Evolutionary conservation across 768 basidiomycete genomes (phyloP), one percentile per base, ranked within the genome.

Genomic region (Boletus patriciae): DNA sequence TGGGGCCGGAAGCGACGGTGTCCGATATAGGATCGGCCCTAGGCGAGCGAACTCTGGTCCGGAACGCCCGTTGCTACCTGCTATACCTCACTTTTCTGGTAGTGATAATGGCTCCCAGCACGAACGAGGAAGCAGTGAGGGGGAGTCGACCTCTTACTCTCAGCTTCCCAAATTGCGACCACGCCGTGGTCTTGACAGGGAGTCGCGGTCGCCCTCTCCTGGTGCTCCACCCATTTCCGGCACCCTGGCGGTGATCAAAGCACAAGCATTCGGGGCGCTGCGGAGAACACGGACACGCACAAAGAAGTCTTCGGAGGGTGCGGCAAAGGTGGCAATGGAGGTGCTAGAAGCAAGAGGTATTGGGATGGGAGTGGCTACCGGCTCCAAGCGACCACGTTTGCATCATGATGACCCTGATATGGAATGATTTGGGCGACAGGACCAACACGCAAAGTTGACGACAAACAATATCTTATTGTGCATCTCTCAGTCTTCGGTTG

Each of bases 221-320:
- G 69, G 70, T 41, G 69, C 69, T 51, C 75, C 79, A 56, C 76
- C 76, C 27, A 77, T 91, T 67, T 90, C 87, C 48, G 87, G 88
- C 25, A 93, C 92, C 31, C 82, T 94, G 46, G 91, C 92, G 51
- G 90, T 93, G 55, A 92, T 94, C 75, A 94, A 93, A 75, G 91
- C 91, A 42, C 90, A 93, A 69, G 87, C 92, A 38, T 94, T 93
- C 69, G 92, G 91, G 33, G 89, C 89, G 19, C 76, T 92, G 61
- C 86, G 91, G 50, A 80, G 91, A 70, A 88, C 90, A 52, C 83
- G 91, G 56, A 79, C 86, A 42, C 81, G 87, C 58, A 80, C 83
- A 49, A 92, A 88, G 77, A 86, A 83, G 71, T 75, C 83, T 37
- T 81, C 87, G 42, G 90, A 90, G 60, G 85, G 75, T 40, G 83